Evolutionary conservation across 2,329 filamentous ascomycete genomes (phyloP).

Genomic region (Colletotrichum phormii): DNA sequence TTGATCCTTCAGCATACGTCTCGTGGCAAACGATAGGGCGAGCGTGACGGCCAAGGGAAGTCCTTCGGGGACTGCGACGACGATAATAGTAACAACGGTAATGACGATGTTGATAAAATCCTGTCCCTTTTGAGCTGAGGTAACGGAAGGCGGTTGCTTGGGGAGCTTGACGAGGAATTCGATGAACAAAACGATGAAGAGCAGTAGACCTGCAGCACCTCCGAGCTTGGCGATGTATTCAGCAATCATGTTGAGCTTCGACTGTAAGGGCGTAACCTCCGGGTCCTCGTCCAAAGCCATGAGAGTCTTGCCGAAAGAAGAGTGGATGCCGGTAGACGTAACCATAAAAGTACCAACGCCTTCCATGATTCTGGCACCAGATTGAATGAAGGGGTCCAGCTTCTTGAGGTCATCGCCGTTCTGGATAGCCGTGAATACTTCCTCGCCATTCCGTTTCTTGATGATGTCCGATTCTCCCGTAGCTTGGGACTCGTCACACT

Average conservation of each 20-base stretch:
- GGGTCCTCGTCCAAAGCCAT: slow-evolving; percentile 79
- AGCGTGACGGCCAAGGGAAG: slow-evolving; percentile 82
- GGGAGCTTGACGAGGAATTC: slow-evolving; percentile 80
- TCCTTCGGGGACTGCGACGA: slow-evolving; percentile 83
- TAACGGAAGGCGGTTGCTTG: slow-evolving; percentile 56
- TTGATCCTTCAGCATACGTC: slow-evolving; percentile 81
- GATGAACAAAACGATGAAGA: slow-evolving; percentile 89
- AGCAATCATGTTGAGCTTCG: slow-evolving; percentile 79
- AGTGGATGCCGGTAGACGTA: slow-evolving; percentile 79
- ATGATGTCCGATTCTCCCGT: slow-evolving; percentile 85
- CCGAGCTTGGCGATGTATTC: slow-evolving; percentile 83
- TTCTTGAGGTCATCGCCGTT: slow-evolving; percentile 75
- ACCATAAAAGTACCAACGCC: slow-evolving; percentile 81
- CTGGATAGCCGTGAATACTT: slow-evolving; percentile 77
- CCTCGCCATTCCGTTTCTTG: slow-evolving; percentile 74
- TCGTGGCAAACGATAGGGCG: slow-evolving; percentile 81
- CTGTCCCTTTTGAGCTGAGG: slow-evolving; percentile 81
- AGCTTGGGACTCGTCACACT: slow-evolving; percentile 82
- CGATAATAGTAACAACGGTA: slow-evolving; percentile 82
- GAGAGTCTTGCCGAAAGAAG: slow-evolving; percentile 80
- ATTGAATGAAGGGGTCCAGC: slow-evolving; percentile 87
- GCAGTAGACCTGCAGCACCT: slow-evolving; percentile 79
- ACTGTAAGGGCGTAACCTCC: slow-evolving; percentile 81
- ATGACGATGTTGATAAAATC: slow-evolving; percentile 82
- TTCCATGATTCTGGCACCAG: slow-evolving; percentile 82